Conservation (phyloP, 257 asterid genomes). For the Solanum arcanum region DNA sequence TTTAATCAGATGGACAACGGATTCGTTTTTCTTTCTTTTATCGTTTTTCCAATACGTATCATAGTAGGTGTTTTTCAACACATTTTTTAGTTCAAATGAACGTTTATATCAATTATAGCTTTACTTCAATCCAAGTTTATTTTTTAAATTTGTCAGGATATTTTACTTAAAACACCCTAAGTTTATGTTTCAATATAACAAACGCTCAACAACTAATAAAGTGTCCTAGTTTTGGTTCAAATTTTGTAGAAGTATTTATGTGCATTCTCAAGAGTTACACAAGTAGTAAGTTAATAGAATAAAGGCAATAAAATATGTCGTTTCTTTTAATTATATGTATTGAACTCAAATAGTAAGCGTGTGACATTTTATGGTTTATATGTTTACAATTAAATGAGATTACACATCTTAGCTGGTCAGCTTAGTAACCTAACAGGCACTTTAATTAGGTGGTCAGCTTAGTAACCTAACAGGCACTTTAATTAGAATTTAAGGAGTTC, state of each 20-base stretch:
- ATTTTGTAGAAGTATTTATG: neutral
- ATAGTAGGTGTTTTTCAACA: neutral
- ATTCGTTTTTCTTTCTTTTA: neutral
- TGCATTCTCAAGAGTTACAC: neutral
- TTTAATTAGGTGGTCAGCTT: neutral
- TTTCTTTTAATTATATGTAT: no score
- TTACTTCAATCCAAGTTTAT: neutral
- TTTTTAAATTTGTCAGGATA: neutral
- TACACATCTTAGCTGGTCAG: neutral
- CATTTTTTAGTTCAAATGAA: neutral
- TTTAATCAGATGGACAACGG: neutral
- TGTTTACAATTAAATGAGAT: no score
- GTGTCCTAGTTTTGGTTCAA: neutral
- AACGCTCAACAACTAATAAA: neutral
- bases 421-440: neutral
- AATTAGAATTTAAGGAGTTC: neutral
- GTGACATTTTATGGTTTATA: neutral
- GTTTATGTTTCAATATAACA: neutral
- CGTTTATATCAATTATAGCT: neutral
- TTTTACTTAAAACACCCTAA: neutral
- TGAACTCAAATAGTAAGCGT: no score
- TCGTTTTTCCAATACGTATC: neutral
- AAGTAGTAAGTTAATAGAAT: neutral
- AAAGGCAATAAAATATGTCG: no score
- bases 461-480: neutral